Conservation (phyloP, 2,329 filamentous ascomycete species). For the Bisporella sp. region DNA sequence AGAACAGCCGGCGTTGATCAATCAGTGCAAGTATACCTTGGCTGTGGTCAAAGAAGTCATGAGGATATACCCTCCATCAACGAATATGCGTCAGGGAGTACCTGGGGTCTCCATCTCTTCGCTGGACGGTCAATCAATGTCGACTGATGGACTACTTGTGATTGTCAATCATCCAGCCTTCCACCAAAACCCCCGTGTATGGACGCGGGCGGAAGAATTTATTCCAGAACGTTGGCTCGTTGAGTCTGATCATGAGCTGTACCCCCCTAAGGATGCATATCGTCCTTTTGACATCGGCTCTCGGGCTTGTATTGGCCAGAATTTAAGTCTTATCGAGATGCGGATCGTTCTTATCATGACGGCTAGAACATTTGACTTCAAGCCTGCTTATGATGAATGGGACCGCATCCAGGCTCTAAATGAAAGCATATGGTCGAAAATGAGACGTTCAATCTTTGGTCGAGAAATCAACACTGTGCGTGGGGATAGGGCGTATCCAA, state of each 20-base stretch:
- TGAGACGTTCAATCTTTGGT: too few relatives aligned
- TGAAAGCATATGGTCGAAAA: too few relatives aligned
- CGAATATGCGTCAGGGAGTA: slow-evolving; percentile 9
- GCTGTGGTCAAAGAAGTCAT: slow-evolving; percentile 20
- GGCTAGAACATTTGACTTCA: slow-evolving; percentile 26
- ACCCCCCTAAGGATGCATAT: slow-evolving; percentile 35
- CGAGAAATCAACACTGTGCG: too few relatives aligned
- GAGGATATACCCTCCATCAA: slow-evolving; percentile 15
- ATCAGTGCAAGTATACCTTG: slow-evolving; percentile 14
- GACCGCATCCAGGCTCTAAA: slow-evolving; percentile 1
- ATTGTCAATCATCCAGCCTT: slow-evolving; percentile 12
- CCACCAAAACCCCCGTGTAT: slow-evolving; percentile 35
- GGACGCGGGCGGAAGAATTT: slow-evolving; percentile 37
- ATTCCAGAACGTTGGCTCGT: slow-evolving; percentile 41
- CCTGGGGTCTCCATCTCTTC: slow-evolving; percentile 8
- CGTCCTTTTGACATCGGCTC: slow-evolving; percentile 49
- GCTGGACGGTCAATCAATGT: slow-evolving; percentile 9
- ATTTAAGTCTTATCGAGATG: slow-evolving; percentile 42
- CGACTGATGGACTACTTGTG: slow-evolving; percentile 11
- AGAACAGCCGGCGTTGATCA: slow-evolving; percentile 11
- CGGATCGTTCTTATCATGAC: slow-evolving; percentile 41
- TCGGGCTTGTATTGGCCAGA: slow-evolving; percentile 49
- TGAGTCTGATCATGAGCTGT: slow-evolving; percentile 30
- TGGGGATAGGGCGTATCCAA: too few relatives aligned
- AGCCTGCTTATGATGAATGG: slow-evolving; percentile 15